Percentiles rank a stretch among this genome's conserved stretches.
phyloP scores from a whole-genome alignment of 345 rosid species.

The Abelmoschus esculentus region DNA sequence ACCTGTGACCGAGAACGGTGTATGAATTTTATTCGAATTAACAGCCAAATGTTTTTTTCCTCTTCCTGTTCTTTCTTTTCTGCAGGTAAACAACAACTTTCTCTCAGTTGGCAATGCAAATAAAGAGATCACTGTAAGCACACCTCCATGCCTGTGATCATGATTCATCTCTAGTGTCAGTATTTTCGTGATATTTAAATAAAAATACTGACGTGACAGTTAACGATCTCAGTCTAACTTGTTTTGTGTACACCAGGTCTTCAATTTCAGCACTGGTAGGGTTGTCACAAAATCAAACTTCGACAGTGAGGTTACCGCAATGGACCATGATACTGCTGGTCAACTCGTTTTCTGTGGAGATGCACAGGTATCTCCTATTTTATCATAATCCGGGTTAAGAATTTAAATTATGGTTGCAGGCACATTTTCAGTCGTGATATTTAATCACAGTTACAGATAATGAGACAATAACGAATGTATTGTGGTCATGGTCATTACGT shows the following conservation, averaged over 20 bases:
- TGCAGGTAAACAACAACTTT: slow-evolving; percentile 93
- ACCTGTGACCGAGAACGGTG: not conserved
- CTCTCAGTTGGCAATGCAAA: slow-evolving; percentile 86
- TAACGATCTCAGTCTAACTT: too few species aligned
- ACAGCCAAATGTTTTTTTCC: not conserved
- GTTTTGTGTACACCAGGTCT: slow-evolving; percentile 45
- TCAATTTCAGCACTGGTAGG: slow-evolving; percentile 98
- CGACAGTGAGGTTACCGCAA: slow-evolving; percentile 64
- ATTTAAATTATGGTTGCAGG: too few species aligned
- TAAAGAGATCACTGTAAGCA: slow-evolving; percentile 77
- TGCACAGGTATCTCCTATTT: slow-evolving; percentile 41
- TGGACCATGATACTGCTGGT: slow-evolving; percentile 98
- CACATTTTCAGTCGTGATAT: too few species aligned
- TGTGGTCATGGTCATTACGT: too few species aligned
- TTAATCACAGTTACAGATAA: too few species aligned
- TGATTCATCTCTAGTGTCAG: not conserved
- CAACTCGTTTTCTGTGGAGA: slow-evolving; percentile 92
- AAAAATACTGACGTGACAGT: too few species aligned
- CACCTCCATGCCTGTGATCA: slow-evolving; percentile 9
- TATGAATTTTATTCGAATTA: not conserved
- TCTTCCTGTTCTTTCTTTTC: not conserved
- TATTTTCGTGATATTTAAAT: not conserved
- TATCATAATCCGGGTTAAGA: not conserved
- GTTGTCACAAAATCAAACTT: slow-evolving; percentile 44
- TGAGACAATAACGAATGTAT: too few species aligned